Evolutionary conservation across 1,284 basidiomycete genomes (phyloP).

Genomic region (Pyrrhoderma lamaoense): DNA sequence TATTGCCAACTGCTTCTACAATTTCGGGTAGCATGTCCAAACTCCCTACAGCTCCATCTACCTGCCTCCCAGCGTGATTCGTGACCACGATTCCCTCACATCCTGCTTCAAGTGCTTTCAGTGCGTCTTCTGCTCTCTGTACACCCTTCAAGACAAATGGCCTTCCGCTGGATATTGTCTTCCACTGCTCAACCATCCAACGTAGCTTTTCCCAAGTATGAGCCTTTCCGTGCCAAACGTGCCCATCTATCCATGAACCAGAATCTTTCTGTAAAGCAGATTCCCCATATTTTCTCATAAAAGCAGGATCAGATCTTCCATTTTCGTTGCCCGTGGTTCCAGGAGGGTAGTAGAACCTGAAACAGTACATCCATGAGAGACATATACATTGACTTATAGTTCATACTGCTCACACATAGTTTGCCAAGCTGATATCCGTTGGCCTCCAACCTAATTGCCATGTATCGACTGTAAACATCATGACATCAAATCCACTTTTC

Average conservation of each 20-base stretch:
- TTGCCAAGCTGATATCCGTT: constrained; percentile 46
- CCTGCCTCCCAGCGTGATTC: constrained; percentile 57
- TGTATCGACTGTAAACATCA: constrained; percentile 52
- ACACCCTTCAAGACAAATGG: constrained; percentile 56
- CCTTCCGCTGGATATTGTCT: constrained; percentile 42
- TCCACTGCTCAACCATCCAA: constrained; percentile 37
- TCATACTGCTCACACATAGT: constrained; percentile 32
- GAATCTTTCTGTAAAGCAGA: constrained; percentile 34
- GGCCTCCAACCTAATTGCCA: constrained; percentile 56
- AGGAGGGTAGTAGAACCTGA: constrained; percentile 37
- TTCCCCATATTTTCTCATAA: constrained; percentile 43
- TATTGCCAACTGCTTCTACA: constrained; percentile 42
- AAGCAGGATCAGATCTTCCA: constrained; percentile 46
- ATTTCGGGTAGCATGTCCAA: constrained; percentile 49
- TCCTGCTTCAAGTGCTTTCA: constrained; percentile 43
- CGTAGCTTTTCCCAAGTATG: constrained; percentile 49
- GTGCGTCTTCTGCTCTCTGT: background rate
- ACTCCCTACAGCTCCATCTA: constrained; percentile 50
- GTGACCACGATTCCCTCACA: constrained; percentile 54
- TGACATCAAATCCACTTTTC: constrained; percentile 43
- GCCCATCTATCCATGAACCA: constrained; percentile 47
- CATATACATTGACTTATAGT: background rate
- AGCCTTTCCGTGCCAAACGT: constrained; percentile 51
- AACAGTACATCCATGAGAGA: background rate
- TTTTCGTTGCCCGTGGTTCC: constrained; percentile 38